Percentiles rank a stretch among this genome's conserved stretches.
phyloP scores from a whole-genome alignment of 2,329 filamentous ascomycete genomes.

The Aspergillus phoenicis region DNA sequence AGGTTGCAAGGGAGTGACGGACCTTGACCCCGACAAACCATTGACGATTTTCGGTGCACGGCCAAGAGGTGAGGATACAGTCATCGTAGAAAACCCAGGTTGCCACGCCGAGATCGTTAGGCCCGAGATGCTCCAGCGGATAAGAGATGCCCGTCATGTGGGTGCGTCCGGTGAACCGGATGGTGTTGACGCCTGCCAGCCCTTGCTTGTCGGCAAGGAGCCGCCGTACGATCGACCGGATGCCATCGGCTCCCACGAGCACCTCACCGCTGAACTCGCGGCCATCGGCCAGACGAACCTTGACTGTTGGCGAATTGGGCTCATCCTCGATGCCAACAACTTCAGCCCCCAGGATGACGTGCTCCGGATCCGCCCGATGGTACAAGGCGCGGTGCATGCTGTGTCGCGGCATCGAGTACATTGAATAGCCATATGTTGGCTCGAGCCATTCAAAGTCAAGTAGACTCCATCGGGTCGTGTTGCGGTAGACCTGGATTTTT shows the following conservation, averaged over 20 bases:
- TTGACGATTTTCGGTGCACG: constrained; percentile 6
- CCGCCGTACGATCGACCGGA: constrained; percentile 5
- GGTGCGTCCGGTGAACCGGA: constrained; percentile 7
- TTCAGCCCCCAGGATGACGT: background rate
- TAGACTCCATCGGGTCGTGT: background rate
- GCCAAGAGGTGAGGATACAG: constrained; percentile 6
- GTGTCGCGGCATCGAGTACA: constrained; percentile 6
- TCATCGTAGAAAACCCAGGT: constrained; percentile 9
- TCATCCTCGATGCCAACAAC: background rate
- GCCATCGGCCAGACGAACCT: background rate
- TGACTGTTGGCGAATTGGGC: background rate
- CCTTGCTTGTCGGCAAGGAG: background rate
- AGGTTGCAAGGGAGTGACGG: background rate
- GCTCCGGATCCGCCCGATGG: background rate
- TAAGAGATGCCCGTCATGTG: constrained; percentile 4
- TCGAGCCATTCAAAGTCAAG: constrained; percentile 3
- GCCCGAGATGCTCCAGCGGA: background rate
- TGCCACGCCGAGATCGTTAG: background rate
- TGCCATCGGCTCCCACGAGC: constrained; percentile 9
- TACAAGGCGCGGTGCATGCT: constrained; percentile 2
- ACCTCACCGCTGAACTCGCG: background rate
- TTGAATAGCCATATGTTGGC: background rate
- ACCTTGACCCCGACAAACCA: constrained; percentile 11
- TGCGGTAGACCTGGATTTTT: constrained; percentile 3
- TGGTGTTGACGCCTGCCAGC: constrained; percentile 1